Percentiles rank a stretch among this genome's conserved stretches.
Conservation (phyloP, 352 stramenopile species). For the Hyaloperonospora arabidopsidis region DNA sequence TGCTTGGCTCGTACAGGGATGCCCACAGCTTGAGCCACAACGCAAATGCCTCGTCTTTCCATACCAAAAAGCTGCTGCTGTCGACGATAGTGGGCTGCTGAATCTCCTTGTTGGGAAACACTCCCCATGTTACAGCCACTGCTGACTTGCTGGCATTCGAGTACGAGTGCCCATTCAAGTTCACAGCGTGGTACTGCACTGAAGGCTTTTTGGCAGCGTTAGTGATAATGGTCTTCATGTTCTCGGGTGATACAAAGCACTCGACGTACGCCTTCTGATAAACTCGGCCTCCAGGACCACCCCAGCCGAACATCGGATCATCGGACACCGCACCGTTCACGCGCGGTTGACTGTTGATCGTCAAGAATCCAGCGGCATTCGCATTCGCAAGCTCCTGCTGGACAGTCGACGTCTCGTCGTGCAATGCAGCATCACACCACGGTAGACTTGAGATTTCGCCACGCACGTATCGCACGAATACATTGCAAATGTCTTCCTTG, state of each 20-base stretch:
- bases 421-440: slow-evolving; percentile 94
- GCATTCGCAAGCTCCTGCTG: slow-evolving; percentile 59
- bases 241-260: slow-evolving; percentile 94
- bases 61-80: slow-evolving; percentile 92
- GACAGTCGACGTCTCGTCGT: slow-evolving; percentile 91
- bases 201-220: slow-evolving; percentile 73
- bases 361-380: slow-evolving; percentile 89
- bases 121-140: slow-evolving; percentile 96
- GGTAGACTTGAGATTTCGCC: slow-evolving; percentile 93
- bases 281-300: slow-evolving; percentile 89
- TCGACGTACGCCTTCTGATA: slow-evolving; percentile 99
- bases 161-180: slow-evolving; percentile 85
- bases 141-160: slow-evolving; percentile 86
- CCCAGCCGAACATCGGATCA: slow-evolving; percentile 94
- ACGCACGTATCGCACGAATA: slow-evolving; percentile 95
- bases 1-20: slow-evolving; percentile 92
- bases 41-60: slow-evolving; percentile 95
- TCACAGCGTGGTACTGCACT: slow-evolving; percentile 88
- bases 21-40: slow-evolving; percentile 95
- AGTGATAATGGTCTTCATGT: slow-evolving; percentile 88
- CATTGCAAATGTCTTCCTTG: slow-evolving; percentile 90
- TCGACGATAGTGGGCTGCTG: slow-evolving; percentile 97
- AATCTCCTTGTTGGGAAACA: slow-evolving; percentile 96
- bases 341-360: slow-evolving; percentile 92
- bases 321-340: slow-evolving; percentile 89